Evolutionary conservation across 208 protist species (phyloP).

Genomic region (Naegleria lovaniensis): DNA sequence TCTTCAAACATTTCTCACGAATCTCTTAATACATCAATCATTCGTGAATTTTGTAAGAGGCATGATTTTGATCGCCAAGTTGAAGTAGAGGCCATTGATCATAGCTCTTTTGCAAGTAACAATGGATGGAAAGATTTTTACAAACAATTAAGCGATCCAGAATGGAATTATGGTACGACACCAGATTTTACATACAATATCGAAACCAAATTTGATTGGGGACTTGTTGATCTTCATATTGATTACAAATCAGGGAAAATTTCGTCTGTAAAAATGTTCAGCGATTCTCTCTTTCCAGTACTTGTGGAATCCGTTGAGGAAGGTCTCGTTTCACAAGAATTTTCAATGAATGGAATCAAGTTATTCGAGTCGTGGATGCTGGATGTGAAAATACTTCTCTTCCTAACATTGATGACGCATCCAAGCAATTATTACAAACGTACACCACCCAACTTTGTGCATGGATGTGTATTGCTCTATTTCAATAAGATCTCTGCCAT

Average conservation of each 20-base stretch:
- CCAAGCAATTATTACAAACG: not conserved
- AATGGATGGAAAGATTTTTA: not conserved
- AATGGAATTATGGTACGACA: not conserved
- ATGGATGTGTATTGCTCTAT: not conserved
- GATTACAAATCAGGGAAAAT: not conserved
- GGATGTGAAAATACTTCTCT: not conserved
- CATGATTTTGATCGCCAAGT: not conserved
- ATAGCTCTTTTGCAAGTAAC: not conserved
- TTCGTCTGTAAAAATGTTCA: constrained; percentile 11
- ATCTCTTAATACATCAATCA: not conserved
- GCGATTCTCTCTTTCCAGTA: not conserved
- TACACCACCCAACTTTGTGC: not conserved
- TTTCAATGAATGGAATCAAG: not conserved
- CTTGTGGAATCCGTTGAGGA: not conserved
- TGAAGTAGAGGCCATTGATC: not conserved
- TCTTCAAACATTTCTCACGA: not conserved
- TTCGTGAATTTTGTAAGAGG: not conserved
- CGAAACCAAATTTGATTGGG: constrained; percentile 13
- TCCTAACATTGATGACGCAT: not conserved
- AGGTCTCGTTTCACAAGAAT: not conserved
- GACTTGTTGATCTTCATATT: not conserved
- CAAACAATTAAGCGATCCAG: not conserved
- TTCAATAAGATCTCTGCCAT: not conserved
- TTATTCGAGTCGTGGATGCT: not conserved
- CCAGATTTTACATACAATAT: not conserved